Evolutionary conservation across 225 moss, liverwort and hornwort genomes (phyloP), one percentile per base, ranked within the genome.

Genomic region (Polytrichum commune): DNA sequence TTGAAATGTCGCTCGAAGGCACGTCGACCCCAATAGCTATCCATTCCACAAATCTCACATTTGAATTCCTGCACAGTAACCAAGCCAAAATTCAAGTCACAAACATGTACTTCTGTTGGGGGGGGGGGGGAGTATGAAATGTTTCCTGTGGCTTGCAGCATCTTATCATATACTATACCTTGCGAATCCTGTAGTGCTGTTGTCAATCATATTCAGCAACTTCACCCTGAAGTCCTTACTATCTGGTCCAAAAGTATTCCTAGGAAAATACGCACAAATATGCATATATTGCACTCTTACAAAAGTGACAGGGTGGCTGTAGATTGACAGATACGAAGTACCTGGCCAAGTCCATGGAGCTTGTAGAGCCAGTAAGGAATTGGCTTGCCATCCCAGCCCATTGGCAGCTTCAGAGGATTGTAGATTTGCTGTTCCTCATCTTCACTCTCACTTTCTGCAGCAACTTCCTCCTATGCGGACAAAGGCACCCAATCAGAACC

Each of bases 321-420:
- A 46, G 46, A 46, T 16, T 46, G 22, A 33, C 22, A 46, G 46
- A 10, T 46, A 46, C 27, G 7, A 71, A 61, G 67, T 75, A 93
- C 90, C 85, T 93, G 93, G 64, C 96, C 96, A 72, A 93, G 96
- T 75, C 93, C 93, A 74, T 96, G 96, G 66, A 93, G 82, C 80
- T 96, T 96, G 78, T 92, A 93, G 25, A 92, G 85, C 90, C 92
- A 96, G 67, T 92, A 96, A 56, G 96, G 93, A 62, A 96, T 96
- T 18, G 96, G 96, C 71, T 93, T 96, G 71, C 96, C 93, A 83
- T 96, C 93, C 93, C 92, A 96, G 64, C 96, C 96, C 93, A 96
- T 93, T 38, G 96, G 96, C 67, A 93, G 60, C 72, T 93, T 96
- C 67, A 96, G 72, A 57, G 96, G 93, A 75, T 96, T 96, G 75